A percentile compares a stretch with the other conserved stretches of the same genome.
Conservation (phyloP, 1,284 basidiomycete genomes). For the Uromyces viciae-fabae region DNA sequence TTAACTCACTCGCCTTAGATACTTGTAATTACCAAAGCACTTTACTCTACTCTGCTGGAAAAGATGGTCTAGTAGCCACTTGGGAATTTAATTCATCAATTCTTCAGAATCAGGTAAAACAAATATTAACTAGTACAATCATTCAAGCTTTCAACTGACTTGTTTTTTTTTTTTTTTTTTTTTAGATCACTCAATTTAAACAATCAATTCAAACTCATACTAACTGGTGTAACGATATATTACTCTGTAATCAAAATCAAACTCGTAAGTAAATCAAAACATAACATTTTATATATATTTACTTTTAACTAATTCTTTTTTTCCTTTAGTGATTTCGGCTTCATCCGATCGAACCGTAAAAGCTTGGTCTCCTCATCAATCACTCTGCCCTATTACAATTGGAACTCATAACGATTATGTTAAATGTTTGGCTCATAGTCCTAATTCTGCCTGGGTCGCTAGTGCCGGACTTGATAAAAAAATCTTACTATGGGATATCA, state of each 20-base stretch:
- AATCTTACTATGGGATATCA: slow-evolving; percentile 90
- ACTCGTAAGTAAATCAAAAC: slow-evolving; percentile 61
- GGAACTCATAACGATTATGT: slow-evolving; percentile 92
- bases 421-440: slow-evolving; percentile 71
- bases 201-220: slow-evolving; percentile 57
- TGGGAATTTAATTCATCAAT: slow-evolving; percentile 77
- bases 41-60: slow-evolving; percentile 73
- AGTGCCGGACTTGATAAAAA: slow-evolving; percentile 91
- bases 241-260: slow-evolving; percentile 87
- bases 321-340: slow-evolving; percentile 71
- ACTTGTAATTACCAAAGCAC: slow-evolving; percentile 71
- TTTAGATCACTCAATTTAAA: slow-evolving; percentile 49
- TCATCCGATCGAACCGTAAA: slow-evolving; percentile 94
- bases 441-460: slow-evolving; percentile 77
- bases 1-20: slow-evolving; percentile 80
- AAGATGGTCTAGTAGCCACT: slow-evolving; percentile 83
- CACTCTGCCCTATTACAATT: slow-evolving; percentile 65
- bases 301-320: neutral
- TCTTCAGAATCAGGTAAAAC: neutral
- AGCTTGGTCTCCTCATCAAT: slow-evolving; percentile 74
- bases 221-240: slow-evolving; percentile 95
- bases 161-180: neutral
- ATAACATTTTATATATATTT: slow-evolving; percentile 38
- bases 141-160: neutral
- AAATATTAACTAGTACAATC: neutral